Percentiles rank a stretch among this genome's conserved stretches.
phyloP scores from a whole-genome alignment of 2,329 filamentous ascomycete species.

The Apiospora malaysiana region DNA sequence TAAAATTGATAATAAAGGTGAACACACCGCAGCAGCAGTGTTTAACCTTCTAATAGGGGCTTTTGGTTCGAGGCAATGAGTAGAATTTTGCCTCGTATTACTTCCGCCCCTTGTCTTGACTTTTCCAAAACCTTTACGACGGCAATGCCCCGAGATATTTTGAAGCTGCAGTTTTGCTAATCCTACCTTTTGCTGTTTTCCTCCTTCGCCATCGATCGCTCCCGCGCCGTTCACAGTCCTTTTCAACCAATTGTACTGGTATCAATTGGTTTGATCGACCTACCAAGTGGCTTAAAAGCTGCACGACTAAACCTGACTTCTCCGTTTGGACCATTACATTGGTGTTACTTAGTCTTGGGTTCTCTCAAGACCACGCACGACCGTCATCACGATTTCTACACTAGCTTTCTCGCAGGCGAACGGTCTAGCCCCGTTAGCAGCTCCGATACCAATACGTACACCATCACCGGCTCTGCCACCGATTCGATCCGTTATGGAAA shows the following conservation, averaged over 20 bases:
- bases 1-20: background rate
- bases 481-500: slow-evolving; percentile 53
- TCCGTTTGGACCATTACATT: background rate
- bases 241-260: background rate
- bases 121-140: background rate
- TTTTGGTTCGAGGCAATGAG: background rate
- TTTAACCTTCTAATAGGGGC: slow-evolving; percentile 17
- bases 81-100: slow-evolving; percentile 18
- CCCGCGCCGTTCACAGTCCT: background rate
- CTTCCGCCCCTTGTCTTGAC: slow-evolving; percentile 19
- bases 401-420: slow-evolving; percentile 31
- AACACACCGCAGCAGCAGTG: background rate
- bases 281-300: background rate
- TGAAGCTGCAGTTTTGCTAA: background rate
- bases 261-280: background rate
- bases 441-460: slow-evolving; percentile 31
- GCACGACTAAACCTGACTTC: background rate
- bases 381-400: slow-evolving; percentile 33
- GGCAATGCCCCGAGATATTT: background rate
- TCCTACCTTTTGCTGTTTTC: background rate
- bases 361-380: slow-evolving; percentile 30
- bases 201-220: slow-evolving; percentile 1
- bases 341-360: slow-evolving; percentile 26
- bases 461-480: slow-evolving; percentile 32
- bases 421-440: slow-evolving; percentile 32